Evolutionary conservation across 192 early-diverging fungal genomes (phyloP).

Genomic region (Pilaira anomala): DNA sequence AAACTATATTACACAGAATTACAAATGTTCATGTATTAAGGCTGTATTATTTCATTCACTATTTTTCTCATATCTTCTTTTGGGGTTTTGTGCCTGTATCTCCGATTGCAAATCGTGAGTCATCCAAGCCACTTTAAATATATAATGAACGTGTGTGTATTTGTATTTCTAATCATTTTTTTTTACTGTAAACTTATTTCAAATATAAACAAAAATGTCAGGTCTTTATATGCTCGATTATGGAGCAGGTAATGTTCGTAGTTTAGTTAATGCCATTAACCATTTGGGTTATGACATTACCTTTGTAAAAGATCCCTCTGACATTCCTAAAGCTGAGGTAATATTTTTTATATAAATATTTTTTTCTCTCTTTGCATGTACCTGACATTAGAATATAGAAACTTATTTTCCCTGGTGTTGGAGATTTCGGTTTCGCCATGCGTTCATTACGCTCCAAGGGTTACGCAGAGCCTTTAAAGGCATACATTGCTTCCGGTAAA

Average conservation of each 20-base stretch:
- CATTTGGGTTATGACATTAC: conserved; percentile 85
- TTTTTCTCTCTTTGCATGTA: background rate
- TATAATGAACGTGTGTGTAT: background rate
- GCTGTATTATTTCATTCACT: too few relatives aligned
- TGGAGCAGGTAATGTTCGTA: conserved; percentile 99
- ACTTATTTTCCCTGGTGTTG: conserved; percentile 98
- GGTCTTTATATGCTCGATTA: conserved; percentile 91
- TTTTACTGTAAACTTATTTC: background rate
- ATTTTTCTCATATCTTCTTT: too few relatives aligned
- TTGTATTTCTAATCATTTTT: background rate
- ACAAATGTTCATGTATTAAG: too few relatives aligned
- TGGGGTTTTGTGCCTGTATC: too few relatives aligned
- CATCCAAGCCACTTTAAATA: conserved; percentile 12
- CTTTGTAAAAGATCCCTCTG: conserved; percentile 66
- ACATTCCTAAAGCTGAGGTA: conserved; percentile 90
- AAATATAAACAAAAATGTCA: conserved; percentile 32
- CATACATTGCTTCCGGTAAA: conserved; percentile 79
- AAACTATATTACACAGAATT: too few relatives aligned
- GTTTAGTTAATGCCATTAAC: conserved; percentile 90
- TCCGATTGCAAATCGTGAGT: conserved; percentile 1
- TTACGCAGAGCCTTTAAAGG: conserved; percentile 75
- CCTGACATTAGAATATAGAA: conserved; percentile 51
- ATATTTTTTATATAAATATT: conserved; percentile 10
- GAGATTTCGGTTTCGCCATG: conserved; percentile 94
- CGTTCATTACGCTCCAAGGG: conserved; percentile 66